Percentiles rank a stretch among this genome's conserved stretches.
Evolutionary conservation across 441 rosid genomes (phyloP).

Genomic region (Adansonia rubrostipa): DNA sequence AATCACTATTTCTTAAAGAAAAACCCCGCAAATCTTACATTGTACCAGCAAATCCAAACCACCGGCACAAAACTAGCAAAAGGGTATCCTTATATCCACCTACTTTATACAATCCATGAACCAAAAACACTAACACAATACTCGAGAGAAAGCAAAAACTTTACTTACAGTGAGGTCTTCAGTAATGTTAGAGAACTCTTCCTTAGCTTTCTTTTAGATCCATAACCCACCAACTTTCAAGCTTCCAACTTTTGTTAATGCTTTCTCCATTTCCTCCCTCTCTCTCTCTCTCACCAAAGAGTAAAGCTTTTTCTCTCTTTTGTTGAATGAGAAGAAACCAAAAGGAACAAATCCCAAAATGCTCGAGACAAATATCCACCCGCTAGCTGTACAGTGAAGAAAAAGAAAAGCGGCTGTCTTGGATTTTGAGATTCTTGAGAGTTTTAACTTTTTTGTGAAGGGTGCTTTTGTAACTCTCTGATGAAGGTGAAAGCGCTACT

Average conservation of each 20-base stretch:
- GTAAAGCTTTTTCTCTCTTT: conserved; percentile 6
- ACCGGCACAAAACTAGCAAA: neutral
- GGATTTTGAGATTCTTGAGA: neutral
- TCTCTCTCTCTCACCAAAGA: neutral
- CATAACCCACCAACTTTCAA: conserved; percentile 75
- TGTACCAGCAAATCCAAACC: conserved; percentile 24
- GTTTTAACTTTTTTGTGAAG: neutral
- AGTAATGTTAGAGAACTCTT: conserved; percentile 74
- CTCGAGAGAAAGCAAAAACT: neutral
- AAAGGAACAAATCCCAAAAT: neutral
- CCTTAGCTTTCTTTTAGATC: conserved; percentile 87
- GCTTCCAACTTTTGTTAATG: conserved; percentile 77
- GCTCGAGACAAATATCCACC: conserved; percentile 23
- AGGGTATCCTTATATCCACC: conserved; percentile 27
- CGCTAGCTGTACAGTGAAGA: neutral
- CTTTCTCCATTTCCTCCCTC: conserved; percentile 70
- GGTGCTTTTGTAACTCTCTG: conserved; percentile 1
- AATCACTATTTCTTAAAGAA: conserved; percentile 4
- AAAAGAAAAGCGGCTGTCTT: conserved; percentile 32
- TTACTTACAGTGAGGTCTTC: conserved; percentile 67
- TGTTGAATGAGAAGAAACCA: conserved; percentile 6
- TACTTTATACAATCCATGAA: conserved; percentile 32
- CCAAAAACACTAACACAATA: neutral
- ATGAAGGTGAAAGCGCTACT: neutral
- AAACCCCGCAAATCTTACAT: conserved; percentile 39